Evolutionary conservation across 768 basidiomycete species (phyloP).

Genomic region (Kwoniella europaea): DNA sequence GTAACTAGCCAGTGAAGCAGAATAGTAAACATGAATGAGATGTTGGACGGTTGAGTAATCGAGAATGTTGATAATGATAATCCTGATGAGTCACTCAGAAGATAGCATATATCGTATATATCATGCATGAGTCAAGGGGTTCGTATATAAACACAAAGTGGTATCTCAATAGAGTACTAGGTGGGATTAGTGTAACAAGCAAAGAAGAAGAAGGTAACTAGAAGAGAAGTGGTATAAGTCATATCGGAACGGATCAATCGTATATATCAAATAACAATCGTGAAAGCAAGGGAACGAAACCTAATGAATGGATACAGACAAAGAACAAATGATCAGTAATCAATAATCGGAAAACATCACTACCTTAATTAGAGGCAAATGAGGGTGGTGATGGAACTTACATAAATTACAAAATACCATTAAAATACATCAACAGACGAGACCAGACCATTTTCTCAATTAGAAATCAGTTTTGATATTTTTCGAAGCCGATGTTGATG

Average conservation of each 20-base stretch:
- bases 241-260: too few relatives aligned
- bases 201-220: background rate
- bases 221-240: background rate
- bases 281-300: too few relatives aligned
- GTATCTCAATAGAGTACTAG: background rate
- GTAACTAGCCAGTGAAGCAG: background rate
- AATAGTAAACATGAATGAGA: background rate
- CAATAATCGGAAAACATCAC: too few relatives aligned
- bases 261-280: too few relatives aligned
- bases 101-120: background rate
- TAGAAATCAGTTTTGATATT: constrained; percentile 22
- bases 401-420: constrained; percentile 2
- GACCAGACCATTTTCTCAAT: background rate
- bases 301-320: background rate
- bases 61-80: too few relatives aligned
- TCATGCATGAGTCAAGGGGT: background rate
- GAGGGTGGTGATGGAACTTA: background rate
- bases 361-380: too few relatives aligned
- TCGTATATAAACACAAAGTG: constrained; percentile 13
- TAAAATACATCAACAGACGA: background rate
- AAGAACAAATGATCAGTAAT: background rate
- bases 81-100: too few relatives aligned
- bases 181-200: background rate
- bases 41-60: too few relatives aligned
- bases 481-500: constrained; percentile 6